phyloP scores from a whole-genome alignment of 495 filamentous ascomycete genomes.

The Podospora sp. region DNA sequence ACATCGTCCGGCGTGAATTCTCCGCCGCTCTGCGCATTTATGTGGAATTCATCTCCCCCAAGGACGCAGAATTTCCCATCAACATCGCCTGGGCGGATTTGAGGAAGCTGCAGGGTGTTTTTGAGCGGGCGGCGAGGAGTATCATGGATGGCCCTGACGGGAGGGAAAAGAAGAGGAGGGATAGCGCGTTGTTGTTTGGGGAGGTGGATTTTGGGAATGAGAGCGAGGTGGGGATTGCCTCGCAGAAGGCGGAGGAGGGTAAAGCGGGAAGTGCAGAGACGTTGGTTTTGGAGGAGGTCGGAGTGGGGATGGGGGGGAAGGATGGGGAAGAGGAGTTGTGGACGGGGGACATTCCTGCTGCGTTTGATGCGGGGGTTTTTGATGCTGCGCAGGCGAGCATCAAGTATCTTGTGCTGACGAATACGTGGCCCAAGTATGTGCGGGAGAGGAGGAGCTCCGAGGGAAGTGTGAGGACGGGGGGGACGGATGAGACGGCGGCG shows the following conservation, averaged over 20 bases:
- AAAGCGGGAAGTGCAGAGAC: not conserved
- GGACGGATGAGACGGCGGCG: conserved; percentile 2
- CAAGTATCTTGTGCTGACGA: conserved; percentile 69
- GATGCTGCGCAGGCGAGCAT: conserved; percentile 62
- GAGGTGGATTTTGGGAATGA: conserved; percentile 18
- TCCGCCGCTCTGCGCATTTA: conserved; percentile 61
- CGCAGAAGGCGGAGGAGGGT: not conserved
- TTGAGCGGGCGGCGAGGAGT: conserved; percentile 36
- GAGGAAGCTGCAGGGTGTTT: conserved; percentile 35
- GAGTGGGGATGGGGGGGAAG: conserved; percentile 3
- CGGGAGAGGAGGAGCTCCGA: conserved; percentile 35
- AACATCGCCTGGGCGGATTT: conserved; percentile 54
- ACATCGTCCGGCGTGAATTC: conserved; percentile 45
- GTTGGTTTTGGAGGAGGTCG: conserved; percentile 13
- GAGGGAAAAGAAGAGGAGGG: conserved; percentile 8
- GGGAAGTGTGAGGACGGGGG: not conserved
- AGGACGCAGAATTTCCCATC: conserved; percentile 63
- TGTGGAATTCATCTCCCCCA: conserved; percentile 55
- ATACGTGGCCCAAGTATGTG: conserved; percentile 71
- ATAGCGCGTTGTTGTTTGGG: conserved; percentile 30
- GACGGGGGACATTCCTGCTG: conserved; percentile 47
- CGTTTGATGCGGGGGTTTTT: conserved; percentile 58
- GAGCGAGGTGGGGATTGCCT: not conserved
- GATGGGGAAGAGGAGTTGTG: conserved; percentile 23
- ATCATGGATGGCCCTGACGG: not conserved